Conservation (phyloP, 805 yeast species). For the Torulaspora microellipsoides region DNA sequence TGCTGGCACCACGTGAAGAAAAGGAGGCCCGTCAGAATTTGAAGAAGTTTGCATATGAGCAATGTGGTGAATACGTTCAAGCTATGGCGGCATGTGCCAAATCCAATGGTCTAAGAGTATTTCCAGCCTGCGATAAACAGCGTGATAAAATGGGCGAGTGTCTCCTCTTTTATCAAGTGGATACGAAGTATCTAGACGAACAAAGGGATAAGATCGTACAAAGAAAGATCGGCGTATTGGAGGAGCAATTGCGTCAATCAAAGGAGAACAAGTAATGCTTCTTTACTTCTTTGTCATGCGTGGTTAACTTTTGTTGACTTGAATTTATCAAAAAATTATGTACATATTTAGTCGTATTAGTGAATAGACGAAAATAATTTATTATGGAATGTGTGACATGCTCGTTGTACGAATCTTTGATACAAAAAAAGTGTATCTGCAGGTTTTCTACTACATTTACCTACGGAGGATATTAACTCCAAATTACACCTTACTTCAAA, state of each 20-base stretch:
- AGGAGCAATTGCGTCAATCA: conserved; percentile 22
- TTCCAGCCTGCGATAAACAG: conserved; percentile 59
- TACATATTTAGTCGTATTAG: conserved; percentile 1
- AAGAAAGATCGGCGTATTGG: conserved; percentile 46
- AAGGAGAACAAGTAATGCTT: conserved; percentile 5
- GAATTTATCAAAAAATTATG: neutral
- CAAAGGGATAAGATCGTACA: conserved; percentile 62
- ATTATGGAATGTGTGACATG: too few relatives aligned
- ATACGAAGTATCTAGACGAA: conserved; percentile 55
- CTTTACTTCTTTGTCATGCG: neutral
- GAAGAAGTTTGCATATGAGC: conserved; percentile 59
- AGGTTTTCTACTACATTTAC: too few relatives aligned
- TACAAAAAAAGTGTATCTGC: too few relatives aligned
- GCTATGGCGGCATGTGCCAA: conserved; percentile 64
- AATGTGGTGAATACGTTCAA: conserved; percentile 65
- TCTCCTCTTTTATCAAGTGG: conserved; percentile 54
- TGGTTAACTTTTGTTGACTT: neutral
- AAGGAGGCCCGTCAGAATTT: conserved; percentile 66
- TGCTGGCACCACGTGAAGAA: conserved; percentile 72
- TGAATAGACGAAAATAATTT: neutral
- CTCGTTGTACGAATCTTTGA: too few relatives aligned
- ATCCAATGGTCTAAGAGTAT: conserved; percentile 56
- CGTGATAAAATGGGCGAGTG: conserved; percentile 60
- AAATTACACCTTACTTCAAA: conserved; percentile 11
- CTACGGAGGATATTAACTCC: too few relatives aligned